Conservation (phyloP, 1,139 yeast genomes). For the Suhomyces yuchorum region DNA sequence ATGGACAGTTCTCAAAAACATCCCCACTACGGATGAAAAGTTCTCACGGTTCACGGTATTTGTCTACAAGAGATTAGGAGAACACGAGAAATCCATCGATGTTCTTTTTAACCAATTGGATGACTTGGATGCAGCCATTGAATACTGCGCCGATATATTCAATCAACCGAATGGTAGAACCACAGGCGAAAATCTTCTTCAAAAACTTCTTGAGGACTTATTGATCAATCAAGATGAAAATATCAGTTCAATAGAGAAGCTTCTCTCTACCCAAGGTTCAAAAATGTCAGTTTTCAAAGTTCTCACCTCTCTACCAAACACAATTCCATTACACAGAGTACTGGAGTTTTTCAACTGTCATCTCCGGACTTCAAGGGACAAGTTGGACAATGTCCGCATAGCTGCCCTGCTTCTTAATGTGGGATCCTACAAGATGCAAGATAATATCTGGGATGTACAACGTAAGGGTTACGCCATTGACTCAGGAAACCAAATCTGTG, state of each 20-base stretch:
- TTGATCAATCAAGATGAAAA: constrained; percentile 35
- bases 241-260: constrained; percentile 41
- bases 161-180: constrained; percentile 32
- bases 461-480: constrained; percentile 38
- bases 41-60: constrained; percentile 53
- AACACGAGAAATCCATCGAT: constrained; percentile 65
- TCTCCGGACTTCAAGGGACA: constrained; percentile 36
- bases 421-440: constrained; percentile 36
- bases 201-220: constrained; percentile 42
- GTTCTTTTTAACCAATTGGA: constrained; percentile 61
- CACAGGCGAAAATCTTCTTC: constrained; percentile 42
- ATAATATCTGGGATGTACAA: constrained; percentile 41
- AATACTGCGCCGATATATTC: constrained; percentile 60
- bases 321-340: constrained; percentile 48
- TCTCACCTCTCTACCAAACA: constrained; percentile 52
- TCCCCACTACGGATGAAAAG: constrained; percentile 40
- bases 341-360: constrained; percentile 50
- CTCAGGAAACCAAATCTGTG: constrained; percentile 50
- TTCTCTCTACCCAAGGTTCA: constrained; percentile 52
- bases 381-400: constrained; percentile 30
- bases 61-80: constrained; percentile 60
- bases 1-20: constrained; percentile 41
- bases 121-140: constrained; percentile 59
- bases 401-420: constrained; percentile 40
- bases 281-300: constrained; percentile 56